phyloP scores from a whole-genome alignment of 2,329 filamentous ascomycete species.

The Emericellopsis atlantica region DNA sequence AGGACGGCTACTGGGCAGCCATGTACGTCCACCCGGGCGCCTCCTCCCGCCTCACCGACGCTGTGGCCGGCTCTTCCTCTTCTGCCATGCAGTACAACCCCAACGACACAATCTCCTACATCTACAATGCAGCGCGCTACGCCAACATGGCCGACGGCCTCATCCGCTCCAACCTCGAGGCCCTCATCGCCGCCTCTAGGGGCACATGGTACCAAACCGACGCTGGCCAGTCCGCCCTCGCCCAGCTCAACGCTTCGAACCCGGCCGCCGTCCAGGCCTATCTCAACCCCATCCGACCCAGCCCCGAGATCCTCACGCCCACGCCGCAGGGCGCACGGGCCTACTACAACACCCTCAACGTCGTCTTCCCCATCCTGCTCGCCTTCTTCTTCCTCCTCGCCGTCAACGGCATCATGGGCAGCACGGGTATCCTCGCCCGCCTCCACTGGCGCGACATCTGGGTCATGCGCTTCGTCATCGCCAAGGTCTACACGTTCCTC shows the following conservation, averaged over 20 bases:
- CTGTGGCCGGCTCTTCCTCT: constrained; percentile 11
- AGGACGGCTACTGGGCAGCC: constrained; percentile 22
- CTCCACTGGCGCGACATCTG: constrained; percentile 11
- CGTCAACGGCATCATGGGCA: background rate
- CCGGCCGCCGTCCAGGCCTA: constrained; percentile 14
- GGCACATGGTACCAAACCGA: constrained; percentile 11
- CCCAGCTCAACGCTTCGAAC: constrained; percentile 10
- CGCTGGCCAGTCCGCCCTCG: constrained; percentile 4
- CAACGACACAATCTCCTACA: constrained; percentile 16
- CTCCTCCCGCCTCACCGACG: constrained; percentile 14
- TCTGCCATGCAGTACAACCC: constrained; percentile 16
- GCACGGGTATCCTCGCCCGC: background rate
- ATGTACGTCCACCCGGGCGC: constrained; percentile 18
- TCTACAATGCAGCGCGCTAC: constrained; percentile 23
- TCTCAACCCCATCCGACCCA: constrained; percentile 18
- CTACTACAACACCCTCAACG: constrained; percentile 24
- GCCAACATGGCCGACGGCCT: constrained; percentile 13
- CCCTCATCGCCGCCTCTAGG: constrained; percentile 11
- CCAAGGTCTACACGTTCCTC: constrained; percentile 17
- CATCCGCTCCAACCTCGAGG: constrained; percentile 15
- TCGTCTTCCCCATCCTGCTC: constrained; percentile 20
- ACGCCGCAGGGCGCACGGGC: constrained; percentile 19
- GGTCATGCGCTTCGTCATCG: constrained; percentile 11
- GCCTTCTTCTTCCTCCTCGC: constrained; percentile 11
- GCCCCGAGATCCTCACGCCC: constrained; percentile 13